A percentile compares a stretch with the other conserved stretches of the same genome.
phyloP scores from a whole-genome alignment of 116 monocot species.

The Iris pallida region DNA sequence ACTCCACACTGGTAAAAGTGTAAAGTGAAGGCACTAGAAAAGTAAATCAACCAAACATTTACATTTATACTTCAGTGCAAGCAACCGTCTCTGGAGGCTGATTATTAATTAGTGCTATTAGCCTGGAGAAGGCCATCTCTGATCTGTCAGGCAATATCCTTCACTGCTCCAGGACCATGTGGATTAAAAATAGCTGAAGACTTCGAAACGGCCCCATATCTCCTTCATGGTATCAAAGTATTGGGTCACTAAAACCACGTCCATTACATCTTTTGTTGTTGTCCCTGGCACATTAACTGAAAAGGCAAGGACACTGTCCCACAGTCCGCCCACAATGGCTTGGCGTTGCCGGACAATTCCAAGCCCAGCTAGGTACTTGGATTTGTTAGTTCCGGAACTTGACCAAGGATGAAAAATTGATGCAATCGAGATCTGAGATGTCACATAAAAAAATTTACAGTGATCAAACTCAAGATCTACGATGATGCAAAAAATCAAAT shows the following conservation, averaged over 20 bases:
- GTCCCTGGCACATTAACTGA: constrained; percentile 56
- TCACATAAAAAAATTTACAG: no score
- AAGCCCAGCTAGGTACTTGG: constrained; percentile 49
- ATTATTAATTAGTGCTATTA: no score
- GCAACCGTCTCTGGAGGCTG: no score
- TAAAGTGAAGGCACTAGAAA: no score
- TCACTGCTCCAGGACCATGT: constrained; percentile 55
- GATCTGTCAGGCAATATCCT: constrained; percentile 49
- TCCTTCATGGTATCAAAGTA: constrained; percentile 77
- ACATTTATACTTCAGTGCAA: no score
- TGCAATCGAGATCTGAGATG: no score
- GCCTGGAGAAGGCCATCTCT: constrained; percentile 34
- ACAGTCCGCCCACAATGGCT: constrained; percentile 53
- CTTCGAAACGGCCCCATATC: constrained; percentile 58
- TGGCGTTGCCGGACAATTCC: constrained; percentile 54
- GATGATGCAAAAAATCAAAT: no score
- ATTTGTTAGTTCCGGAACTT: no score
- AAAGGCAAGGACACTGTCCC: constrained; percentile 61
- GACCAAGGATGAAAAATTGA: no score
- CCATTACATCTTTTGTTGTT: constrained; percentile 57
- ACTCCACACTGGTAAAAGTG: no score
- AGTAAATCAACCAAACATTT: no score
- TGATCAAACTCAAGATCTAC: no score
- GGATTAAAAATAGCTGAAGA: constrained; percentile 53
- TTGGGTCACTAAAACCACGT: constrained; percentile 62